phyloP scores from a whole-genome alignment of 768 basidiomycete genomes.

The Pisolithus albus region DNA sequence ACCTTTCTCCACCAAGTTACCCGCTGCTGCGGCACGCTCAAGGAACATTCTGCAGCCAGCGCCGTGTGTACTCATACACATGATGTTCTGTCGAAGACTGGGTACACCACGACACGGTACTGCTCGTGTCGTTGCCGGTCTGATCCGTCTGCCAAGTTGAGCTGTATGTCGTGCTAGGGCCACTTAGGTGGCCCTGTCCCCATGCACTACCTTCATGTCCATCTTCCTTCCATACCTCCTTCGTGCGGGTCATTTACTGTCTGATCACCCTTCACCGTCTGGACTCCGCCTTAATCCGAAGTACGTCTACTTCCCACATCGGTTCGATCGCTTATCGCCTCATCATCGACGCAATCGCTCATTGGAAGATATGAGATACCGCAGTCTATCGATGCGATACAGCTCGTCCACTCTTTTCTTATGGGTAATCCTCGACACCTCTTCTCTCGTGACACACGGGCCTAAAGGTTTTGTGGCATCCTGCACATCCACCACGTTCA shows the following conservation, averaged over 20 bases:
- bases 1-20: conserved; percentile 9
- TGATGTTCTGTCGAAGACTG: not conserved
- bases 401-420: not conserved
- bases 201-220: conserved; percentile 8
- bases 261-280: not conserved
- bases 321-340: conserved; percentile 6
- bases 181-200: conserved; percentile 7
- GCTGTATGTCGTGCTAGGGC: conserved; percentile 3
- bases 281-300: not conserved
- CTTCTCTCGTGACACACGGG: not conserved
- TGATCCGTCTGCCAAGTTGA: conserved; percentile 8
- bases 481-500: conserved; percentile 4
- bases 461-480: not conserved
- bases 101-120: not conserved
- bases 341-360: conserved; percentile 12
- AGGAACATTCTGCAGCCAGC: conserved; percentile 7
- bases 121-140: conserved; percentile 9
- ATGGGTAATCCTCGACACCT: not conserved
- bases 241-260: not conserved
- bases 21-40: conserved; percentile 9
- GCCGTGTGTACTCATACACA: conserved; percentile 8
- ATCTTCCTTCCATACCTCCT: conserved; percentile 9
- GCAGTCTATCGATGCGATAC: conserved; percentile 18
- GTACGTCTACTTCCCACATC: not conserved
- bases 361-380: conserved; percentile 23